phyloP scores from a whole-genome alignment of 257 asterid genomes.

The Cinchona pubescens region DNA sequence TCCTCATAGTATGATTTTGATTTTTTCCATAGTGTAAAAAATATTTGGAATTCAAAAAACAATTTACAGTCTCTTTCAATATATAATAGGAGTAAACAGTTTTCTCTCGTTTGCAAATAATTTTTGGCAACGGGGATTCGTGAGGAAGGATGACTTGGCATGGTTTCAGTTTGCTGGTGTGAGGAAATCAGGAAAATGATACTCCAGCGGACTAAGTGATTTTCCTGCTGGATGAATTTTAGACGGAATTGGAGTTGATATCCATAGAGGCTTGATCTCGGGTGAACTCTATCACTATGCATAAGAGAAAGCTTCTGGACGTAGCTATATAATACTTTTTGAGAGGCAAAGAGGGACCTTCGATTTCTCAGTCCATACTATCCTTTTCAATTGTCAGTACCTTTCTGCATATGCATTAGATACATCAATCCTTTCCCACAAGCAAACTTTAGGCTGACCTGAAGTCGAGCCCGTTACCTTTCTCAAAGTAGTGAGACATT shows the following conservation, averaged over 20 bases:
- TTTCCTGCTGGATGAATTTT: background rate
- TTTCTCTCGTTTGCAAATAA: background rate
- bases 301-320: background rate
- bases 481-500: background rate
- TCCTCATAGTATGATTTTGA: background rate
- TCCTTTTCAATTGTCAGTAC: background rate
- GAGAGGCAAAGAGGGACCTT: background rate
- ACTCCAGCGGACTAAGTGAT: no score
- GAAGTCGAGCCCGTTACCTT: background rate
- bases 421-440: background rate
- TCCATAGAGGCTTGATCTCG: no score
- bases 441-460: background rate
- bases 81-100: background rate
- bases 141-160: background rate
- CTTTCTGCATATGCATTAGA: background rate
- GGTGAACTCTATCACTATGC: background rate
- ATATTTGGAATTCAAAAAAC: background rate
- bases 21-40: background rate
- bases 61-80: background rate
- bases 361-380: background rate
- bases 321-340: background rate
- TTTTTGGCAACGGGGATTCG: no score
- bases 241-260: background rate
- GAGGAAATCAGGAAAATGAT: no score
- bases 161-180: background rate